Conservation (phyloP, 306 rosid genomes). For the Trifolium dubium region DNA sequence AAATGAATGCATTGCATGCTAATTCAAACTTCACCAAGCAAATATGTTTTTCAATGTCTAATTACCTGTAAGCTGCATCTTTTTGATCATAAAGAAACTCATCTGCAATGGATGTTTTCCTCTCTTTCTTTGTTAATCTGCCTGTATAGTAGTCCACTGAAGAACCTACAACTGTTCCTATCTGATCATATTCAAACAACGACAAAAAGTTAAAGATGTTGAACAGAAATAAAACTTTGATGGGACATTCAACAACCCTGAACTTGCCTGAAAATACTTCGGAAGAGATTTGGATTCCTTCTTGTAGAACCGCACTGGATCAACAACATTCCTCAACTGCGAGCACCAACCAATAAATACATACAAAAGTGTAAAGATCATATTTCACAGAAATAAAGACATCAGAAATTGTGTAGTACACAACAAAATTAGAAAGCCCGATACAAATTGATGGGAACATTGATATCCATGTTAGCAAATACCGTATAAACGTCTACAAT, state of each 20-base stretch:
- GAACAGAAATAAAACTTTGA: slow-evolving; percentile 22
- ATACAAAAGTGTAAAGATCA: slow-evolving; percentile 22
- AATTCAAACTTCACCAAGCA: slow-evolving; percentile 9
- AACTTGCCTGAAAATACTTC: slow-evolving; percentile 86
- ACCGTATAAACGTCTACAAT: background rate
- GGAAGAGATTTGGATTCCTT: slow-evolving; percentile 64
- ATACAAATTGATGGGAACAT: background rate
- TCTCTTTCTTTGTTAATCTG: slow-evolving; percentile 83
- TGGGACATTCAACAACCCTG: slow-evolving; percentile 8
- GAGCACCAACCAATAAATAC: slow-evolving; percentile 31
- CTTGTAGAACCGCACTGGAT: slow-evolving; percentile 92
- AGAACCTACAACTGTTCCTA: slow-evolving; percentile 79
- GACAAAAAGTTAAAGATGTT: background rate
- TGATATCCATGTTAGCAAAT: background rate
- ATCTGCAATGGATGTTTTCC: slow-evolving; percentile 71
- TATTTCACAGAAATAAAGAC: background rate
- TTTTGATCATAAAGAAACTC: slow-evolving; percentile 45
- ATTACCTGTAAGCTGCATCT: slow-evolving; percentile 41
- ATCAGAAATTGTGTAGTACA: background rate
- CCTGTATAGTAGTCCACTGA: slow-evolving; percentile 69
- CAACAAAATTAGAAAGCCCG: background rate
- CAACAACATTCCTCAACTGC: slow-evolving; percentile 75
- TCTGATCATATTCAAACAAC: slow-evolving; percentile 50
- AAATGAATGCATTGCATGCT: slow-evolving; percentile 1
- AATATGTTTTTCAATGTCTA: background rate